A percentile compares a stretch with the other conserved stretches of the same genome.
These are phyloP conservation scores for Nitzschia inconspicua DNA, from an alignment of 108 stramenopile species.

Conservation along the genomic window DNA sequence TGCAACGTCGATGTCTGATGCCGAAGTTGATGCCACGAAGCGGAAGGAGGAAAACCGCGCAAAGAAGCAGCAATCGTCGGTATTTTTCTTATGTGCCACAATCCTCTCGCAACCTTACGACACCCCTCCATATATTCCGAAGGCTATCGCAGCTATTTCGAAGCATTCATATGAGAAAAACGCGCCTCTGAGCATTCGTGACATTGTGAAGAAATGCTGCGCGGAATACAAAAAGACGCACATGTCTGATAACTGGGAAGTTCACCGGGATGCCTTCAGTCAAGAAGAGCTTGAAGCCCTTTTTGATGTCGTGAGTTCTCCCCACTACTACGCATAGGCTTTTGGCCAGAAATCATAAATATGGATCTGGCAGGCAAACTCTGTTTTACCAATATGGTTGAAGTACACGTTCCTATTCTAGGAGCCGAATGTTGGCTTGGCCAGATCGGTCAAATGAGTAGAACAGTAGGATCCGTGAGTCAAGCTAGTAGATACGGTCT, in stretches of 20 bases:
- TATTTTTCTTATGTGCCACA: constrained; percentile 77
- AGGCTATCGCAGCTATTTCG: constrained; percentile 80
- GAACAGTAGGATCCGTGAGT: too few species aligned
- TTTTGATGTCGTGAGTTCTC: constrained; percentile 88
- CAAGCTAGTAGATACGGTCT: too few species aligned
- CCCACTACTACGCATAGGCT: constrained; percentile 87
- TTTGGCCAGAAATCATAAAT: too few species aligned
- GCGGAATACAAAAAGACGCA: constrained; percentile 89
- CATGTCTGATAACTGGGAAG: constrained; percentile 87
- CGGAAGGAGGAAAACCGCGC: constrained; percentile 59
- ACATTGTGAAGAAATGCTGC: constrained; percentile 83
- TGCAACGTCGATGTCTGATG: background rate
- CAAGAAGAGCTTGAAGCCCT: constrained; percentile 83
- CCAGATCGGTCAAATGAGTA: too few species aligned
- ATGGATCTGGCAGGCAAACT: too few species aligned
- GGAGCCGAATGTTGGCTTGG: too few species aligned
- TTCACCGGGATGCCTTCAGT: constrained; percentile 70
- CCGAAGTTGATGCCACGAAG: constrained; percentile 30
- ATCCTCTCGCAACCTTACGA: constrained; percentile 82
- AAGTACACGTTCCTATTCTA: too few species aligned
- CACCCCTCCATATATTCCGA: constrained; percentile 76
- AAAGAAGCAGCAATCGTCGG: constrained; percentile 73
- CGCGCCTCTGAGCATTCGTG: constrained; percentile 81
- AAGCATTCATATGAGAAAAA: constrained; percentile 84
- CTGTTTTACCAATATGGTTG: too few species aligned